Evolutionary conservation across 169 alveolate genomes (phyloP), one percentile per base, ranked within the genome.

Genomic region (Miamiensis avidus): DNA sequence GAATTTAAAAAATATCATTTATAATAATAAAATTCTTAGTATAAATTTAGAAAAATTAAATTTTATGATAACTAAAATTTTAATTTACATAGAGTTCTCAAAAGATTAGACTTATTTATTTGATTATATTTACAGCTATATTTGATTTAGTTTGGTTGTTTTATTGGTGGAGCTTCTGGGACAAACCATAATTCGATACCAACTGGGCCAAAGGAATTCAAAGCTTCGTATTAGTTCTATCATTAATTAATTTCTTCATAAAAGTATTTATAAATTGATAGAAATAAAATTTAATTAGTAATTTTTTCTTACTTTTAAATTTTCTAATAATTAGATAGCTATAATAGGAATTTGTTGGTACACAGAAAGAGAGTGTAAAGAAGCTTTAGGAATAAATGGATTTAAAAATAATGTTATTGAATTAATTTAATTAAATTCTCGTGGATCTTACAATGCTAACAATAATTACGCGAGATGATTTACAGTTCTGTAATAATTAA

Each of bases 141-240:
- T 81, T 86, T 75, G 87, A 86, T 30, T 86, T 86, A 34, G 87
- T 86, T 20, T 86, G 90, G 90, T 29, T 86, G 4, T 78, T 86
- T 28, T 86, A 86, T 65, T 86, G 90, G 90, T 86, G 90, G 49
- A 74, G 87, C 64, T 86, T 86, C 79, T 86, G 90, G 90, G 78
- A 86, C 81, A 74, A 82, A 25, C 34, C 73, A 29, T 25, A 73
- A 20, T 75, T 81, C 31, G 65, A 76, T 26, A 73, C 79, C 34
- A 81, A 82, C 33, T 86, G 90, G 90, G 90, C 90, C 28, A 72
- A 79, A 65, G 90, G 90, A 75, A 81, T 86, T 30, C 31, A 86
- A 81, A 74, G 87, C 30, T 86, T 86, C 32, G 87, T 86, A 26
- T 81, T 86, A 75, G 82, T 86, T 29, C 81, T 86, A 83, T 77